Conservation (phyloP, 768 basidiomycete species). For the Phlebiopsis flavidoalba region DNA sequence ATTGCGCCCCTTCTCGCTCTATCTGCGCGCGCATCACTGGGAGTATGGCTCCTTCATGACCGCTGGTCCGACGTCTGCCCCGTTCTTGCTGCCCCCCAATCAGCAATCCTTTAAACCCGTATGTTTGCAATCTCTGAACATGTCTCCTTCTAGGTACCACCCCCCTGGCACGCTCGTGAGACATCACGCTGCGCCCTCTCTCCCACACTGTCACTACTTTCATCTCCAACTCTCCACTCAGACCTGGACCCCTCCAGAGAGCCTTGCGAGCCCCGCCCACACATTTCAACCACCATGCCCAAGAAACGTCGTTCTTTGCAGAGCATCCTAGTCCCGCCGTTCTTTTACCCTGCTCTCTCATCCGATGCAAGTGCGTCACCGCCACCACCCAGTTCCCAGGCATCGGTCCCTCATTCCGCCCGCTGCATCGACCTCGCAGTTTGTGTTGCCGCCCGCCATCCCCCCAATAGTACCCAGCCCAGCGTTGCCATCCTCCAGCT, state of each 20-base stretch:
- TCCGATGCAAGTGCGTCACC: background rate
- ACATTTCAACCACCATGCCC: slow-evolving; percentile 29
- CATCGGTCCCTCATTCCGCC: slow-evolving; percentile 12
- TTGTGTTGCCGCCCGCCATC: slow-evolving; percentile 13
- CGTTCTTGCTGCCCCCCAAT: background rate
- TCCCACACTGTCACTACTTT: background rate
- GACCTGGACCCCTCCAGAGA: background rate
- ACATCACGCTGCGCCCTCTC: slow-evolving; percentile 1
- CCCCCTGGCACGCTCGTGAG: background rate
- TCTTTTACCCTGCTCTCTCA: slow-evolving; percentile 27
- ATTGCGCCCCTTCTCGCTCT: slow-evolving; percentile 7
- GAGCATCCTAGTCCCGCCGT: slow-evolving; percentile 45
- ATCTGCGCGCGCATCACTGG: slow-evolving; percentile 3
- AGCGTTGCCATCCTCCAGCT: background rate
- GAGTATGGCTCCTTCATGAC: background rate
- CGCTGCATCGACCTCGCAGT: slow-evolving; percentile 10
- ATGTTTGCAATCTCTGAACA: background rate
- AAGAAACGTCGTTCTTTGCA: slow-evolving; percentile 51
- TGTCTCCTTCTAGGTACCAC: background rate
- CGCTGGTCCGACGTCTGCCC: background rate
- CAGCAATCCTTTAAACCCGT: background rate
- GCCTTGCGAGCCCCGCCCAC: background rate
- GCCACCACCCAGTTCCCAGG: slow-evolving; percentile 2
- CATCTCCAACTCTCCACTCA: background rate
- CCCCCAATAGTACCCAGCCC: slow-evolving; percentile 10